Base-by-base conservation (phyloP, 139 green algal genomes). In the Yamagishiella unicocca region DNA sequence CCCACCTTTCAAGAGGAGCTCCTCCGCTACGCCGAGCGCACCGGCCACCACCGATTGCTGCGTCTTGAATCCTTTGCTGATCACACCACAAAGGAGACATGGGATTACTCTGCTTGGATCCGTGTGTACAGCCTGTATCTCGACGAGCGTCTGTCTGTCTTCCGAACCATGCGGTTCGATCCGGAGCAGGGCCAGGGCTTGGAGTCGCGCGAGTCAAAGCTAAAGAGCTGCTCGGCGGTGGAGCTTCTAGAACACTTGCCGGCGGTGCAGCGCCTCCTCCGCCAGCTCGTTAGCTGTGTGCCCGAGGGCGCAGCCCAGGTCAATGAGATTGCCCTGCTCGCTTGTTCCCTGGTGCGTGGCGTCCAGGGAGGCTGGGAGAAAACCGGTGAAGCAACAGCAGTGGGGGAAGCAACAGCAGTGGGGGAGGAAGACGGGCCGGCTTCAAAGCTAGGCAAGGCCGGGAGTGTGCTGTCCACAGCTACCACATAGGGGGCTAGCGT, bases 41-140 rank as follows among this genome's bases (percentile, higher is more conserved):
- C 87, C 2, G 89, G 90, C 21, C 70, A 81, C 22, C 92, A 92
- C 40, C 92, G 92, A 22, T 61, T 96, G 67, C 84, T 98, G 75
- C 85, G 89, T 62, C 91, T 96, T 71, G 94, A 98, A 78, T 92
- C 91, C 66, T 98, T 91, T 58, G 90, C 90, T 4, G 92, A 95
- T 78, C 92, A 94, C 73, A 91, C 83, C 27, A 93, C 87, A 4
- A 91, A 92, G 78, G 92, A 96, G 27, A 93, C 90, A 0, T 97
- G 95, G 95, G 97, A 99, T 85, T 96, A 95, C 71, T 96, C 91
- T 7, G 96, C 96, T 42, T 99, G 93, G 93, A 93, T 99, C 78
- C 94, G 97, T 12, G 95, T 93, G 3, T 99, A 99, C 90, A 95
- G 94, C 58, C 91, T 96, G 53, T 99, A 98, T 93, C 87, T 99